Evolutionary conservation across 805 yeast genomes (phyloP).

Genomic region (Pichia ethanolica): DNA sequence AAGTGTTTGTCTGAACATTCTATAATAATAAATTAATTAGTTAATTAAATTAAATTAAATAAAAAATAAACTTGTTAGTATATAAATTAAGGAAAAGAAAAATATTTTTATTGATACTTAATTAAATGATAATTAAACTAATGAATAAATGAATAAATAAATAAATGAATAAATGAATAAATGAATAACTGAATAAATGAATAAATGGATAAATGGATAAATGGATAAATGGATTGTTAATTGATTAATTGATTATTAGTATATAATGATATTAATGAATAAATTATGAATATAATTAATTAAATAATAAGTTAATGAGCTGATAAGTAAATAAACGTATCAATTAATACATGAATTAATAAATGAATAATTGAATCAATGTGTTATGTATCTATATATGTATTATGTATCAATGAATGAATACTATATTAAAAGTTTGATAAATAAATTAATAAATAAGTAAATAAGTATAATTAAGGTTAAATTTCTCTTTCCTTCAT

Average conservation of each 20-base stretch:
- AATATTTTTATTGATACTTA: too few species aligned
- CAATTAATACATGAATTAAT: too few species aligned
- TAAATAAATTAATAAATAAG: too few species aligned
- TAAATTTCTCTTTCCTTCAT: too few species aligned
- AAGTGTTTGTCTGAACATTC: constrained; percentile 32
- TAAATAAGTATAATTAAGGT: too few species aligned
- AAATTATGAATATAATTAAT: too few species aligned
- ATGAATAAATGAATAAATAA: neutral
- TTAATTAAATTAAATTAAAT: neutral
- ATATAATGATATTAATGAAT: neutral
- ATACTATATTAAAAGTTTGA: too few species aligned
- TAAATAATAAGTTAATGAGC: too few species aligned
- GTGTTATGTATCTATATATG: too few species aligned
- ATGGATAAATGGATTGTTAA: neutral
- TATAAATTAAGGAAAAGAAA: neutral
- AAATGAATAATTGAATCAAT: too few species aligned
- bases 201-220: neutral
- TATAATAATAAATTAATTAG: neutral
- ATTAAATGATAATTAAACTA: neutral
- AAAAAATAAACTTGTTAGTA: neutral
- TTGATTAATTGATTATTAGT: neutral
- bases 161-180: neutral
- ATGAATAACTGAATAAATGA: neutral
- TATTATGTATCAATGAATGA: too few species aligned
- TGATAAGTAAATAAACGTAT: too few species aligned